Percentiles rank a stretch among this genome's conserved stretches.
These are phyloP conservation scores for Aspergillus taichungensis DNA, from an alignment of 495 filamentous ascomycete genomes.

Conservation along the genomic window DNA sequence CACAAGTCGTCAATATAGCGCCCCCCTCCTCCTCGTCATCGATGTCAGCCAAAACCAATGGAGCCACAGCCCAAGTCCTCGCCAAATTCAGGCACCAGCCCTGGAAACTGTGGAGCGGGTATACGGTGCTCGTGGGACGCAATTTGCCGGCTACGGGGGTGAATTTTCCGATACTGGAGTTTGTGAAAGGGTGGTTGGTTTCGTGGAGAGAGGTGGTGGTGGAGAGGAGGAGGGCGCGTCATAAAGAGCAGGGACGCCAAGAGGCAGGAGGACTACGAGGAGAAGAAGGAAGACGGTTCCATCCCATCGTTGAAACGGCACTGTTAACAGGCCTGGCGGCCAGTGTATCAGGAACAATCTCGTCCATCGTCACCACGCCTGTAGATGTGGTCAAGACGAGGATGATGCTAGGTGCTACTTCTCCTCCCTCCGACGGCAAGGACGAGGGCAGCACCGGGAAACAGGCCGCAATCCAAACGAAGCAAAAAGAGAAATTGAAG, in stretches of 20 bases:
- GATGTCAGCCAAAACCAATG: neutral
- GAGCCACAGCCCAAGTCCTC: conserved; percentile 44
- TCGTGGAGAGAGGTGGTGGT: conserved; percentile 17
- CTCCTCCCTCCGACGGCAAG: too few species aligned
- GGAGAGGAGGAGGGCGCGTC: conserved; percentile 1
- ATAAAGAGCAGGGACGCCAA: conserved; percentile 1
- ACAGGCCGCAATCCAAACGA: neutral
- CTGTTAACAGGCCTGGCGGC: conserved; percentile 62
- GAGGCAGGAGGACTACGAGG: neutral
- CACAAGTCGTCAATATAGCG: conserved; percentile 51
- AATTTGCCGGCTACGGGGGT: conserved; percentile 83
- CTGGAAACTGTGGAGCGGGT: conserved; percentile 64
- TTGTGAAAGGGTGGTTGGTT: conserved; percentile 38
- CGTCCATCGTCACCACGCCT: conserved; percentile 68
- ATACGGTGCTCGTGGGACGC: conserved; percentile 65
- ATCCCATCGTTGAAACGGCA: conserved; percentile 49
- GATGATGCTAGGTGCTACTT: conserved; percentile 53
- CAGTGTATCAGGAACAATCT: conserved; percentile 56
- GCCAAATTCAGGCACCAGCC: conserved; percentile 46
- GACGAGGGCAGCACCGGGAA: too few species aligned
- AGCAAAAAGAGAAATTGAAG: conserved; percentile 13
- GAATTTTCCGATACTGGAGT: conserved; percentile 83
- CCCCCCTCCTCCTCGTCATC: neutral
- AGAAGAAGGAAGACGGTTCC: neutral
- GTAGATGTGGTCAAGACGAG: conserved; percentile 80